Conservation (phyloP, 148 eudicot species). For the Salicornia ramosissima region DNA sequence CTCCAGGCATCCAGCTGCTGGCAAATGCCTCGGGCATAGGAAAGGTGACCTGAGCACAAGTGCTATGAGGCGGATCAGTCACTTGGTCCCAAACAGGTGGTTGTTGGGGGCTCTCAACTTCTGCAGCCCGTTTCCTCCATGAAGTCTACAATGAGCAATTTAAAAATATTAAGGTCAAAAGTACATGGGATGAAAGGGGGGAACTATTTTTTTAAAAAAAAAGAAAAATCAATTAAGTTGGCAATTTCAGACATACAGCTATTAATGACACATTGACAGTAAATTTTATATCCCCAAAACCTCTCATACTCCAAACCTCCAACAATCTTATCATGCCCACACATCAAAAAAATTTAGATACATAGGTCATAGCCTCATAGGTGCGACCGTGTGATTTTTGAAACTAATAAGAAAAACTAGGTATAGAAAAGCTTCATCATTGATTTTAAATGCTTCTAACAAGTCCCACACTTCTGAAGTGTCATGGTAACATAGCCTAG, state of each 20-base stretch:
- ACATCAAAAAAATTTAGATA: not conserved
- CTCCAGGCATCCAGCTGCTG: constrained; percentile 49
- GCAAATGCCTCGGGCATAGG: constrained; percentile 42
- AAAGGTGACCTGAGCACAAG: constrained; percentile 66
- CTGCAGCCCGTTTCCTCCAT: constrained; percentile 74
- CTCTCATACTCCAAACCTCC: not conserved
- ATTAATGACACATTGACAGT: not conserved
- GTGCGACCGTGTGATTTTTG: not conserved
- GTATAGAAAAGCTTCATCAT: not conserved
- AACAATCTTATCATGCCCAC: not conserved
- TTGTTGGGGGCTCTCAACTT: constrained; percentile 54
- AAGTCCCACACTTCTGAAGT: not conserved
- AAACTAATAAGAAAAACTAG: not conserved
- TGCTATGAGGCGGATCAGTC: constrained; percentile 62
- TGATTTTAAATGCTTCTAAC: not conserved
- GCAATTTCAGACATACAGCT: not conserved
- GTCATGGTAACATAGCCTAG: not conserved
- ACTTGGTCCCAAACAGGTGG: constrained; percentile 45
- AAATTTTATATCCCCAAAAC: not conserved
- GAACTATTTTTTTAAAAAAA: too few species aligned
- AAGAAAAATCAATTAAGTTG: not conserved
- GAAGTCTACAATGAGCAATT: constrained; percentile 47
- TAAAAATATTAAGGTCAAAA: not conserved
- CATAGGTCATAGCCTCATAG: too few species aligned
- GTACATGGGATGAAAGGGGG: not conserved